These are phyloP conservation scores for Tuber magnatum DNA, from an alignment of 495 filamentous ascomycete species.

Conservation along the genomic window DNA sequence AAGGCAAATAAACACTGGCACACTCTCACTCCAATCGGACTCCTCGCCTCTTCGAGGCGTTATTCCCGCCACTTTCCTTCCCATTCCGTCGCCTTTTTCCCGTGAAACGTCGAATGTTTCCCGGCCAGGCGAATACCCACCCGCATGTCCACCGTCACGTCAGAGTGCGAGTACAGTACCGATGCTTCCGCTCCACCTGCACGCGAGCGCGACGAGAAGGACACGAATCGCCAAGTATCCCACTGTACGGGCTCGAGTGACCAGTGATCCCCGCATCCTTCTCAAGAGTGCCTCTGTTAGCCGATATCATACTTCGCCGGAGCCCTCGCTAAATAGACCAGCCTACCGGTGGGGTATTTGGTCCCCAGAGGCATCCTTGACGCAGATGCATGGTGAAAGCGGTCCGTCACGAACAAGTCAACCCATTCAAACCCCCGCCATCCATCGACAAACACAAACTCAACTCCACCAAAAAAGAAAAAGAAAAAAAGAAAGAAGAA, in stretches of 20 bases:
- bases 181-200: neutral
- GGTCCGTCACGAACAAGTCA: neutral
- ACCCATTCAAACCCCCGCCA: neutral
- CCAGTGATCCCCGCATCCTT: neutral
- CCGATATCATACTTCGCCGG: neutral
- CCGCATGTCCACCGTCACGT: neutral
- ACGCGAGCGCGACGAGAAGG: neutral
- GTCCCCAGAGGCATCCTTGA: neutral
- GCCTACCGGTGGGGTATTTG: neutral
- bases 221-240: neutral
- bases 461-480: neutral
- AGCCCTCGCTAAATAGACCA: neutral
- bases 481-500: neutral
- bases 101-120: neutral
- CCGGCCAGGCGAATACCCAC: neutral
- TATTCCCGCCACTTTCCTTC: neutral
- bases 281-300: neutral
- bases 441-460: neutral
- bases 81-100: neutral
- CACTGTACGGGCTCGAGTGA: neutral
- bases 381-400: neutral
- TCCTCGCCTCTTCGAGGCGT: neutral
- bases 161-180: too few relatives aligned
- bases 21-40: neutral
- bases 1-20: neutral